Conservation (phyloP, 1,284 basidiomycete species). For the Rhodotorula sp. region DNA sequence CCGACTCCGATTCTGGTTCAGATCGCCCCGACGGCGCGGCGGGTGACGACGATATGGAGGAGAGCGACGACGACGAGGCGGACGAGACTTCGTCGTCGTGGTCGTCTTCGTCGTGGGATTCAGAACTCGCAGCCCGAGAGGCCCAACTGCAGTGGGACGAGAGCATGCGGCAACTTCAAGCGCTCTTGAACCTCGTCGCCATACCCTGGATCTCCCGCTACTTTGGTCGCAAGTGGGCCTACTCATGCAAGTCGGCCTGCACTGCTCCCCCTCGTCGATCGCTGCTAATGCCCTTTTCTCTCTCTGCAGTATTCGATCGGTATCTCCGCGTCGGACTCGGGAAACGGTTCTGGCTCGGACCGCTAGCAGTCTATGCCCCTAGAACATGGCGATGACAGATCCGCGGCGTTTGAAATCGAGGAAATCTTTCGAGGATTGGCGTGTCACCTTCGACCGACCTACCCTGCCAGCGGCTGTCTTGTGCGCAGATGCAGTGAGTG, state of each 20-base stretch:
- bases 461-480: not conserved
- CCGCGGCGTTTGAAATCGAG: not conserved
- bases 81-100: not conserved
- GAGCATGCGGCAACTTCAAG: constrained; percentile 29
- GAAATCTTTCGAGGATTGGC: too few species aligned
- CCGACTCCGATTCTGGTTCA: not conserved
- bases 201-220: constrained; percentile 31
- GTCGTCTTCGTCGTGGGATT: constrained; percentile 19
- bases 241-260: constrained; percentile 17
- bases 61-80: too few species aligned
- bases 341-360: constrained; percentile 27
- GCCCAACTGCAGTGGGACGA: constrained; percentile 39
- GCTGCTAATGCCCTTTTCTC: too few species aligned
- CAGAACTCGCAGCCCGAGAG: constrained; percentile 13
- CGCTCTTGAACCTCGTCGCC: constrained; percentile 30
- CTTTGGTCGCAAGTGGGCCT: constrained; percentile 35
- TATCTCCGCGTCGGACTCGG: constrained; percentile 25
- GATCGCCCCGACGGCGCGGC: too few species aligned
- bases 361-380: constrained; percentile 9
- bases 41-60: too few species aligned
- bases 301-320: constrained; percentile 29
- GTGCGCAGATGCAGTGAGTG: not conserved
- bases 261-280: not conserved
- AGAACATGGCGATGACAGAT: not conserved
- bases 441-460: not conserved